Base-by-base conservation (phyloP, 2,329 filamentous ascomycete genomes). In the Trichoderma oligosporum region DNA sequence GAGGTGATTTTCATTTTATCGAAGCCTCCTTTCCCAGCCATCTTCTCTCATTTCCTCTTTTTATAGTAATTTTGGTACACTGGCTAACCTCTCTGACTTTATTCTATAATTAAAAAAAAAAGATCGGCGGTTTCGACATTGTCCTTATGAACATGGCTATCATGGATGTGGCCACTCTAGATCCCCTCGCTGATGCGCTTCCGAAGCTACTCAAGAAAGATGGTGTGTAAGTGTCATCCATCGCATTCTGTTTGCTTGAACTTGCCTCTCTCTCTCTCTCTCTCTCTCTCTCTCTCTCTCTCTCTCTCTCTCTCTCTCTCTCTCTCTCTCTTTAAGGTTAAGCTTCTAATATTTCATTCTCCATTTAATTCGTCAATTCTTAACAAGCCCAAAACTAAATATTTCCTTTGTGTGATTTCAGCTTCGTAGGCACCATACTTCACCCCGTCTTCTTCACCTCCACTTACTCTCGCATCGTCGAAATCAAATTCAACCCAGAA, bases 391-490 rank as follows among this genome's bases (percentile, higher is more conserved):
- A 2, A 11, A 3, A 3, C 33, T 49, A 1, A 31, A 18, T 4
- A 9, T 33, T 20, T 12, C 7, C 1, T 18, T 18, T 33, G 3
- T 6, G n/a, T n/a, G n/a, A n/a, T n/a, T n/a, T 14, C 46, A 76
- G 75, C 27, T 78, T 78, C 60, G 73, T 76, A n/a, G 74, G 71
- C 1, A 76, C 75, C 0, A 61, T 78, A 36, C 73, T 80, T 7
- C 78, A 80, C 58, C 78, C 78, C 5, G 72, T 76, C 4, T 78
- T 80, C 66, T 75, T 77, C 62, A 80, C 78, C 4, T 74, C 75
- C 2, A 72, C 71, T 2, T 70, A 72, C 2, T 65, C 70, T 7
- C 71, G 74, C 4, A 66, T 67, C 20, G 67, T 79, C 38, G 68
- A 74, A n/a, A 61, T 75, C n/a, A 65, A 61, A 18, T 71, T 71